A percentile compares a stretch with the other conserved stretches of the same genome.
phyloP scores from a whole-genome alignment of 805 yeast species.

The Nakazawaea peltata region DNA sequence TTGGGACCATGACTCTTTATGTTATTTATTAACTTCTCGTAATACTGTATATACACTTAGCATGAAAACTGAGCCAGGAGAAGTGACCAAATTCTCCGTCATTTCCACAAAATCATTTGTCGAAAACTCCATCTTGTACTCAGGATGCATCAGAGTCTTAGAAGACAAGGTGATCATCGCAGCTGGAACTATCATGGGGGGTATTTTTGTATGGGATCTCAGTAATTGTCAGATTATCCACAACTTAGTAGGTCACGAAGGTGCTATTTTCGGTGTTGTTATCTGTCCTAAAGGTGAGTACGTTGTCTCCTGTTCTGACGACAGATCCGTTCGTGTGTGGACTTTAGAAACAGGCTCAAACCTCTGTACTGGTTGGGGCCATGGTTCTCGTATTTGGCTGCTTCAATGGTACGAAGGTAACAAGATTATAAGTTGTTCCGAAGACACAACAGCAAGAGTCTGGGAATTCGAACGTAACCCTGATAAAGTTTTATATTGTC shows the following conservation, averaged over 20 bases:
- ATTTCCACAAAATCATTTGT: constrained; percentile 33
- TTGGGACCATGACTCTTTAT: constrained; percentile 24
- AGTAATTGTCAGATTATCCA: constrained; percentile 33
- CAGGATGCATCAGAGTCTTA: constrained; percentile 62
- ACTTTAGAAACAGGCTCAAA: constrained; percentile 47
- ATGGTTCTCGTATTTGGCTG: constrained; percentile 89
- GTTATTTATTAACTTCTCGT: constrained; percentile 73
- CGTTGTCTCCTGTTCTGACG: constrained; percentile 86
- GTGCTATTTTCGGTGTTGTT: constrained; percentile 80
- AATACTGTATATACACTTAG: constrained; percentile 47
- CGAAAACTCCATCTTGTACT: constrained; percentile 79
- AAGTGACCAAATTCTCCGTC: constrained; percentile 14
- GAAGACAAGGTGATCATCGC: constrained; percentile 45
- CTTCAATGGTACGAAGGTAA: constrained; percentile 40
- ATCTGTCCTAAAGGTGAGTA: constrained; percentile 46
- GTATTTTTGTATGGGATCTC: constrained; percentile 73
- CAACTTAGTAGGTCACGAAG: constrained; percentile 71
- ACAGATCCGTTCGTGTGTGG: constrained; percentile 79
- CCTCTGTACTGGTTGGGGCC: constrained; percentile 91
- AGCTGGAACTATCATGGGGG: constrained; percentile 92
- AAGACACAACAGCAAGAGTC: constrained; percentile 76
- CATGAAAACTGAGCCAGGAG: constrained; percentile 8
- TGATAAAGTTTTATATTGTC: constrained; percentile 28
- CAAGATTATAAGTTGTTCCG: constrained; percentile 60
- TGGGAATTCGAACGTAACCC: constrained; percentile 46